A percentile compares a stretch with the other conserved stretches of the same genome.
These are phyloP conservation scores for Leccinum aurantiacum DNA, from an alignment of 768 basidiomycete species.

Conservation along the genomic window DNA sequence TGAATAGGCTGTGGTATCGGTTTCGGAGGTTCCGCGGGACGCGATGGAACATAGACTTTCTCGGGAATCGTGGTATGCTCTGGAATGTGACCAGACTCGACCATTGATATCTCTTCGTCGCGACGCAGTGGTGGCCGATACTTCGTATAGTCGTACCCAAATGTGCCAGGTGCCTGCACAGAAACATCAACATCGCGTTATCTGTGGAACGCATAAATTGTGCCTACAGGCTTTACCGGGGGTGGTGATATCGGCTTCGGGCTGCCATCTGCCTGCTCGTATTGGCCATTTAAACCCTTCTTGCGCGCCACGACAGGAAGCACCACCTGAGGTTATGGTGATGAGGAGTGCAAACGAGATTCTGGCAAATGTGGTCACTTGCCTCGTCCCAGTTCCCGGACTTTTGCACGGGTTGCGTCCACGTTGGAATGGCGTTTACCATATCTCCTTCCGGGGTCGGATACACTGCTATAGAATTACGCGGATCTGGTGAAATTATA, in stretches of 20 bases:
- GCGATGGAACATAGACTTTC: neutral
- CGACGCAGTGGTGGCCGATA: constrained; percentile 48
- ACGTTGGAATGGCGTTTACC: constrained; percentile 75
- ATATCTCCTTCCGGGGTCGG: constrained; percentile 58
- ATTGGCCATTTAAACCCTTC: constrained; percentile 71
- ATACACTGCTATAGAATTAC: constrained; percentile 67
- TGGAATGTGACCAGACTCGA: constrained; percentile 58
- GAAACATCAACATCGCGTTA: constrained; percentile 6
- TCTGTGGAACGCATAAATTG: neutral
- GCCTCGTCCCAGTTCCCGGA: constrained; percentile 87
- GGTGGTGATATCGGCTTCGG: constrained; percentile 48
- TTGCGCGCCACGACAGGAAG: constrained; percentile 83
- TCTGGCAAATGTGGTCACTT: constrained; percentile 23
- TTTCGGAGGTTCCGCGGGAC: constrained; percentile 3
- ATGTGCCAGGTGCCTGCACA: constrained; percentile 75
- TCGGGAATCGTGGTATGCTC: constrained; percentile 22
- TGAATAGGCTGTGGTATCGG: constrained; percentile 19
- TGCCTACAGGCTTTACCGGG: constrained; percentile 58
- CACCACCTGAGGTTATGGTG: constrained; percentile 56
- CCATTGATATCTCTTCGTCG: constrained; percentile 55
- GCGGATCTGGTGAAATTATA: constrained; percentile 39
- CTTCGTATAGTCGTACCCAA: constrained; percentile 75
- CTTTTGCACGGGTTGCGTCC: constrained; percentile 70
- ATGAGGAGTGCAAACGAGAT: constrained; percentile 9
- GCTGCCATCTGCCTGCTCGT: constrained; percentile 68